These are phyloP conservation scores for Cymbidium sinense DNA, from an alignment of 106 monocot genomes.

Conservation along the genomic window DNA sequence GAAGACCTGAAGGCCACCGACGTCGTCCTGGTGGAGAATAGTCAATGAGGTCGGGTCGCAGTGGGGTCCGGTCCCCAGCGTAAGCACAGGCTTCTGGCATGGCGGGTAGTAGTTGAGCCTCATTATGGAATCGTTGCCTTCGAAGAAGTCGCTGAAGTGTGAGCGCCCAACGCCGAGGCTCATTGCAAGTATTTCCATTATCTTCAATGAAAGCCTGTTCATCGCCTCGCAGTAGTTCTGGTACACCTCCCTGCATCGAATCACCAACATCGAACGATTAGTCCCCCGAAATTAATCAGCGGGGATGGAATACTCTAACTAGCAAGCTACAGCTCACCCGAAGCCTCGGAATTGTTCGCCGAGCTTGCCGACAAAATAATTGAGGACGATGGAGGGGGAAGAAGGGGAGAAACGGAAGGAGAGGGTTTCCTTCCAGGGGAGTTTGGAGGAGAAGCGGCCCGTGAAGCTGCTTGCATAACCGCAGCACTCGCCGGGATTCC, in stretches of 20 bases:
- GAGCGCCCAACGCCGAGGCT: constrained; percentile 40
- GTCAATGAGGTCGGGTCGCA: constrained; percentile 90
- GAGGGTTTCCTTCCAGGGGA: constrained; percentile 94
- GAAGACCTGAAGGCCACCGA: constrained; percentile 75
- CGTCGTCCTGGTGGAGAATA: constrained; percentile 87
- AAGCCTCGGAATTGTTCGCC: constrained; percentile 28
- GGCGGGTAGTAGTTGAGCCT: constrained; percentile 84
- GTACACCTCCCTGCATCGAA: constrained; percentile 48
- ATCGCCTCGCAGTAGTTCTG: constrained; percentile 70
- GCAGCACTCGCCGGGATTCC: constrained; percentile 56
- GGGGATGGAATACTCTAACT: neutral
- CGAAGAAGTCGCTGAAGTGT: constrained; percentile 45
- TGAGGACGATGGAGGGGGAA: constrained; percentile 10
- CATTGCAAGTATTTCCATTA: constrained; percentile 77
- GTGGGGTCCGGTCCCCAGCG: constrained; percentile 87
- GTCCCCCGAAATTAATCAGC: neutral
- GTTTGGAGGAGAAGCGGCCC: constrained; percentile 71
- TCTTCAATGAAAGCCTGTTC: constrained; percentile 51
- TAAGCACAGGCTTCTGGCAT: constrained; percentile 61
- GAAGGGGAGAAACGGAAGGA: constrained; percentile 49
- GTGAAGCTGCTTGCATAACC: constrained; percentile 96
- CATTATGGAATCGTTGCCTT: constrained; percentile 77
- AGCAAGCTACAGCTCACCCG: constrained; percentile 29
- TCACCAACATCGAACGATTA: neutral
- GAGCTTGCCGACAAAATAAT: constrained; percentile 44